phyloP scores from a whole-genome alignment of 2,329 filamentous ascomycete genomes.

The Paecilomyces sp. region DNA sequence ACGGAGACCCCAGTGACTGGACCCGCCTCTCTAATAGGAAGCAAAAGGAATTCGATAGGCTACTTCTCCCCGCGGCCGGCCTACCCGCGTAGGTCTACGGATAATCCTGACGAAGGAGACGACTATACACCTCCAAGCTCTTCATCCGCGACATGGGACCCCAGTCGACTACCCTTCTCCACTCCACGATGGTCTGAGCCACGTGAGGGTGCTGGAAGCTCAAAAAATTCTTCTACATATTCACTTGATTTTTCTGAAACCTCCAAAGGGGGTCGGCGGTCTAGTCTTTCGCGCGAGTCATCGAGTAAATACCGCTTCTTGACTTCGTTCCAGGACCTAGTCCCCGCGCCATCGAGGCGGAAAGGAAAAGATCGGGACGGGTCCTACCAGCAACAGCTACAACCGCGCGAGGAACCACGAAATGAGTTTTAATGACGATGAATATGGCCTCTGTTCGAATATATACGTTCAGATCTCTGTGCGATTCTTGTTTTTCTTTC shows the following conservation, averaged over 20 bases:
- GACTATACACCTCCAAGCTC: constrained; percentile 40
- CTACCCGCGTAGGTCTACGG: constrained; percentile 32
- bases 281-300: constrained; percentile 31
- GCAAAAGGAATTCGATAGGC: constrained; percentile 34
- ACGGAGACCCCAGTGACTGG: constrained; percentile 23
- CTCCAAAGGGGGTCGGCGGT: constrained; percentile 27
- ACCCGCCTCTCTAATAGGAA: constrained; percentile 21
- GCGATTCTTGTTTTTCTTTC: neutral
- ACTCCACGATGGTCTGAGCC: constrained; percentile 33
- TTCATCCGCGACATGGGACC: constrained; percentile 37
- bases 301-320: constrained; percentile 36
- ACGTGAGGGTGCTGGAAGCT: constrained; percentile 36
- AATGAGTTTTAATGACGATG: constrained; percentile 19
- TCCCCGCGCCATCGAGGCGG: constrained; percentile 32
- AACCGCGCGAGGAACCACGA: constrained; percentile 25
- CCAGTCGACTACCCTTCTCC: constrained; percentile 32
- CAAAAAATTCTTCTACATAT: constrained; percentile 41
- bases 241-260: constrained; percentile 34
- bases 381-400: constrained; percentile 15
- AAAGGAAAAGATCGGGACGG: constrained; percentile 35
- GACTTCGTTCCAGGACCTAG: constrained; percentile 39
- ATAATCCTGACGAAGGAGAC: constrained; percentile 28
- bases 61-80: constrained; percentile 32
- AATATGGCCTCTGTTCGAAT: neutral
- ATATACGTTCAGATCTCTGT: neutral